Base-by-base conservation (phyloP, 441 rosid species). In the Populus hybrid region DNA sequence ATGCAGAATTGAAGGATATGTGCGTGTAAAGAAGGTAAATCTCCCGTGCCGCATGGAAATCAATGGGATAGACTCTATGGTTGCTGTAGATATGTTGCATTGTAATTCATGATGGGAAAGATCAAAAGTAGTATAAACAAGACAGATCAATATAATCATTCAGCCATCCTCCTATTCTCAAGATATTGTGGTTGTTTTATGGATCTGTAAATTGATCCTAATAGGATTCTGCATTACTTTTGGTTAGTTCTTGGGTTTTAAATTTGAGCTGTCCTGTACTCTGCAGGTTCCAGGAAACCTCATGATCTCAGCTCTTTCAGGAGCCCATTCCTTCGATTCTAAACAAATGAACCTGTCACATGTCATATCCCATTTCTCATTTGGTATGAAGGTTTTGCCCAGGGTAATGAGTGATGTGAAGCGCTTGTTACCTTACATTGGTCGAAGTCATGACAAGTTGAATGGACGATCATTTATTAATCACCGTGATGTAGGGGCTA, bases 211-310 rank as follows among this genome's bases (percentile, higher is more conserved):
- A 21, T 69, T 69, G 23, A 20, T 29, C 72, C 9, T 38, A 2
- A 42, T 11, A 50, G 66, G 33, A 2, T 35, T n/a, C n/a, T 9
- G 11, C 1, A 10, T 64, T 28, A 23, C 42, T 40, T 36, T 75
- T 71, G 26, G 24, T 64, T 33, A 64, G 23, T 64, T 65, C 14
- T 70, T 20, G 11, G 69, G 14, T 38, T 67, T 40, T 63, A 28
- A 29, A 50, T 64, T 38, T 45, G 68, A 65, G 40, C 69, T 28
- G 10, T 79, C 42, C 70, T 70, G 50, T 74, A 24, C 69, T 76
- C 68, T 81, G 84, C 89, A 97, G 99, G 98, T 97, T 82, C 99
- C 99, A n/a, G 99, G 99, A 69, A 90, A 91, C 88, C 99, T 97
- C 23, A 80, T 94, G 23, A 76, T 97, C 70, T 84, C 99, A 81